Conservation (phyloP, 176 grass and related monocot species). For the maize (Zea mays) region Zm-B73-REFERENCE-NAM-5.0 NC_050105.1:35910001-35910500, state of each 20-base stretch:
- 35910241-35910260: slow-evolving; percentile 88
- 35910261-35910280: slow-evolving; percentile 73
- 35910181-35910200: slow-evolving; percentile 96
- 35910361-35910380: slow-evolving; percentile 95
- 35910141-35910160: slow-evolving; percentile 57
- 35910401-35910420: slow-evolving; percentile 93
- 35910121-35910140: slow-evolving; percentile 43
- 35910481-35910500: neutral
- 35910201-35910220: slow-evolving; percentile 81
- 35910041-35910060: neutral
- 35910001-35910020: neutral
- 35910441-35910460: slow-evolving; percentile 57
- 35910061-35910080: neutral
- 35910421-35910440: slow-evolving; percentile 95
- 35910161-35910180: slow-evolving; percentile 86
- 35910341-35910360: slow-evolving; percentile 92
- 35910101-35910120: slow-evolving; percentile 10
- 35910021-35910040: slow-evolving; percentile 21
- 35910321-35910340: slow-evolving; percentile 13
- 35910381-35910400: slow-evolving; percentile 97
- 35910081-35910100: slow-evolving; percentile 15
- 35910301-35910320: slow-evolving; percentile 16
- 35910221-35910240: slow-evolving; percentile 83
- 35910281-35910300: neutral
- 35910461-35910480: slow-evolving; percentile 21